Evolutionary conservation across 768 basidiomycete genomes (phyloP).

Genomic region (Boletus fagicola): DNA sequence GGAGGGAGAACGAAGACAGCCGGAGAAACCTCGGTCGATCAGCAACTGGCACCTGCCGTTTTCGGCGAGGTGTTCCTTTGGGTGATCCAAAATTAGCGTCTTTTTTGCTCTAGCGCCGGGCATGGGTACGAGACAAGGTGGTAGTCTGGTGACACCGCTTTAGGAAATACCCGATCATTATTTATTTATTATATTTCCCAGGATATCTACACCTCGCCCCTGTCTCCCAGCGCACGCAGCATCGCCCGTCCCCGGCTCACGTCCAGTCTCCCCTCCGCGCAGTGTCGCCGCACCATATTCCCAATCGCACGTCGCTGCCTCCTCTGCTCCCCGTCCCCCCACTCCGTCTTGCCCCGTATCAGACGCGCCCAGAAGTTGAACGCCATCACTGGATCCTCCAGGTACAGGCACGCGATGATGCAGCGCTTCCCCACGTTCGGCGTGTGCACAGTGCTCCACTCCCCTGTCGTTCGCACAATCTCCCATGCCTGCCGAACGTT

Average conservation of each 20-base stretch:
- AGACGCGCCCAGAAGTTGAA: conserved; percentile 59
- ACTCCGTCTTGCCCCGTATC: conserved; percentile 43
- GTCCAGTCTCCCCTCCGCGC: conserved; percentile 28
- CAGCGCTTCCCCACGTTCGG: conserved; percentile 52
- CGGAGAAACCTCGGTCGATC: conserved; percentile 59
- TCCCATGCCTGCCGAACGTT: conserved; percentile 43
- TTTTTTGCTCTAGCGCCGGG: too few relatives aligned
- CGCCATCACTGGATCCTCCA: conserved; percentile 50
- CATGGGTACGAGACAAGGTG: too few relatives aligned
- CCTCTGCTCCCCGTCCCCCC: conserved; percentile 47
- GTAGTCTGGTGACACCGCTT: too few relatives aligned
- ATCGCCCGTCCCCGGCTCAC: conserved; percentile 16
- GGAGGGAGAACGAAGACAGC: conserved; percentile 16
- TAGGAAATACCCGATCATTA: too few relatives aligned
- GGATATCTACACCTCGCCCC: conserved; percentile 6
- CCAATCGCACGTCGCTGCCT: conserved; percentile 43
- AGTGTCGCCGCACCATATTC: conserved; percentile 31
- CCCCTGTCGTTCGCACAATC: conserved; percentile 40
- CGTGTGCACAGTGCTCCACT: conserved; percentile 38
- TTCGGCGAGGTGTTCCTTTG: too few relatives aligned
- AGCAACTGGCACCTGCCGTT: neutral
- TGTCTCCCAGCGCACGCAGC: conserved; percentile 19
- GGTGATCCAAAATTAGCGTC: neutral
- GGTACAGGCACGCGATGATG: conserved; percentile 47
- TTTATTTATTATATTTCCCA: neutral